A percentile compares a stretch with the other conserved stretches of the same genome.
These are phyloP conservation scores for Spinellus fusiger DNA, from an alignment of 192 early-diverging fungal genomes.

Conservation along the genomic window DNA sequence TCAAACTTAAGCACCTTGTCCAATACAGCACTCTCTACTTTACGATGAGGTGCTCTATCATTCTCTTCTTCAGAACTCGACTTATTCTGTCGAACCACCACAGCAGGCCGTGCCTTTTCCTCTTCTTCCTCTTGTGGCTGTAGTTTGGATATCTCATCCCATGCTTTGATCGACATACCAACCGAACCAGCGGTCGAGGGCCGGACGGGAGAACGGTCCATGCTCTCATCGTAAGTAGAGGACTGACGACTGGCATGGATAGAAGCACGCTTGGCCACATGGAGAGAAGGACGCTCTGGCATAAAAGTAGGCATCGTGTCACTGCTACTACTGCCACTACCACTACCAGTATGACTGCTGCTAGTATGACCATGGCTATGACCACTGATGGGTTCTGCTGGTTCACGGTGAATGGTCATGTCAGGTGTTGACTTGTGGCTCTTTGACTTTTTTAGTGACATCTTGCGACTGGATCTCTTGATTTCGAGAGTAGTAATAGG, in stretches of 20 bases:
- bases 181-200: slow-evolving; percentile 11
- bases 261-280: slow-evolving; percentile 32
- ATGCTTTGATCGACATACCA: slow-evolving; percentile 20
- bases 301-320: not conserved
- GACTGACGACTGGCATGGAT: slow-evolving; percentile 8
- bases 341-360: too few species aligned
- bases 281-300: slow-evolving; percentile 27
- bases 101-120: not conserved
- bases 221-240: slow-evolving; percentile 17
- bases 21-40: slow-evolving; percentile 12
- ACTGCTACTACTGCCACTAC: not conserved
- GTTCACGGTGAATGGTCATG: not conserved
- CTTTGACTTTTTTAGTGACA: not conserved
- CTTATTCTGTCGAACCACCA: not conserved
- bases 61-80: not conserved
- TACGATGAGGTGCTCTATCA: not conserved
- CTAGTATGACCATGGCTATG: not conserved
- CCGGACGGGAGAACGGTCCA: not conserved
- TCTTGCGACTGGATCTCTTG: too few species aligned
- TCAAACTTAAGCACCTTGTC: slow-evolving; percentile 28
- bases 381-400: not conserved
- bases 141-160: slow-evolving; percentile 25
- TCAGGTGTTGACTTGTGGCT: not conserved
- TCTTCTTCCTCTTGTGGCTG: slow-evolving; percentile 4
- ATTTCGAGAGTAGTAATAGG: not conserved